Conservation (phyloP, 768 basidiomycete species). For the Mrakia frigida region DNA sequence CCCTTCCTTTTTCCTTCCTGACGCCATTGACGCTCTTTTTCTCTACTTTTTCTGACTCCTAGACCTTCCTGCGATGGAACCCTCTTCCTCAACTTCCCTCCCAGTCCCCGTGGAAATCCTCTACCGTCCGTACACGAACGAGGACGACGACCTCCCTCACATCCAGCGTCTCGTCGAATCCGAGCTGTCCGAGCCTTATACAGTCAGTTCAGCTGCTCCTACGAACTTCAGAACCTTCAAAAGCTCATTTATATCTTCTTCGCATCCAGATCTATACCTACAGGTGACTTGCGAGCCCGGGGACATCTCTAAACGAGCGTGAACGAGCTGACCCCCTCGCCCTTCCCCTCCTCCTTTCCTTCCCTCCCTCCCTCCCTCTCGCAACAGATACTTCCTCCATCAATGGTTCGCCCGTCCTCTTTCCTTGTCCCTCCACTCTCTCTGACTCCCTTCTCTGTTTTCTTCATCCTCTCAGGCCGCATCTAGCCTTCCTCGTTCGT, state of each 20-base stretch:
- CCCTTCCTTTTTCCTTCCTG: not conserved
- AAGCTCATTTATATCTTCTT: no score
- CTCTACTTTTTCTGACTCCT: no score
- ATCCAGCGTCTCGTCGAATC: slow-evolving; percentile 26
- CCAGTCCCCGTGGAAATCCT: slow-evolving; percentile 1
- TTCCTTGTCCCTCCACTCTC: not conserved
- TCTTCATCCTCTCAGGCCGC: not conserved
- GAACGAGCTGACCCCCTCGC: slow-evolving; percentile 1
- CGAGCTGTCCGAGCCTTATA: slow-evolving; percentile 32
- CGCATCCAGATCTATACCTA: slow-evolving; percentile 28
- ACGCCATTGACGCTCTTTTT: no score
- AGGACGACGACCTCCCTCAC: slow-evolving; percentile 20
- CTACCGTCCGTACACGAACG: slow-evolving; percentile 23
- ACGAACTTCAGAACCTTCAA: not conserved
- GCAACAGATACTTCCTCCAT: slow-evolving; percentile 76
- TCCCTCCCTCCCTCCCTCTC: not conserved
- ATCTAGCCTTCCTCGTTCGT: slow-evolving; percentile 40
- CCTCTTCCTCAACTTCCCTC: not conserved
- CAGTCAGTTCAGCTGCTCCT: not conserved
- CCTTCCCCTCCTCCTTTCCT: not conserved
- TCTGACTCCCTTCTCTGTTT: not conserved
- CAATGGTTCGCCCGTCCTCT: slow-evolving; percentile 65
- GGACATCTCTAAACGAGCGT: not conserved
- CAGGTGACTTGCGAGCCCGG: slow-evolving; percentile 5
- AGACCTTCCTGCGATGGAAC: not conserved